Base-by-base conservation (phyloP, 352 stramenopile species). In the Halophytophthora polymorphica region DNA sequence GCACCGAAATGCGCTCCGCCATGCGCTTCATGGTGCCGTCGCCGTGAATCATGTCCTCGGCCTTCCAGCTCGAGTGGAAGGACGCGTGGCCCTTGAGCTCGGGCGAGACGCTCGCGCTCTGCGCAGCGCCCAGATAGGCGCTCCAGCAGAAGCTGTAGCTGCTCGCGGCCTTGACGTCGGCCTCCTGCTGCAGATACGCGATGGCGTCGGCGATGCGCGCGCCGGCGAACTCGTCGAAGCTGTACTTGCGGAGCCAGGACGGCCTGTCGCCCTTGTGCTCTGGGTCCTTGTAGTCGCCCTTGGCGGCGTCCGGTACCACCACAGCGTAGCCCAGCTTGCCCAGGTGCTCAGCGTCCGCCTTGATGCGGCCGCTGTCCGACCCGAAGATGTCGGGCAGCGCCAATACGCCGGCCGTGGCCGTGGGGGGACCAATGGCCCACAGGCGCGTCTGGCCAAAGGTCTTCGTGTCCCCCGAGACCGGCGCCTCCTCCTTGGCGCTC, bases 341-440 rank as follows among this genome's bases (percentile, higher is more conserved):
- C 13, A 86, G 54, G 2, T 37, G 42, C 40, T 80, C 69, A 13
- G 67, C 69, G 53, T 83, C 71, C n/a, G 66, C 50, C 53, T 84
- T 73, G 56, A 60, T 69, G 39, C 70, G 67, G 17, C 75, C 71
- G 43, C 75, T 86, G 53, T 80, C 68, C 14, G 66, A 43, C 19
- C 75, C 64, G 39, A 66, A 81, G 34, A 83, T 73, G 42, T 84
- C 70, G 1, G 71, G 72, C 15, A 86, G 46, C 25, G 69, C 46
- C 8, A 86, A 25, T 17, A 86, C 4, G 12, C 69, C 69, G 31
- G 64, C 57, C 25, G 51, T 69, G 40, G 64, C 40, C 1, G 49
- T 59, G 2, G 47, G 13, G 0, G 67, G 73, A 0, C 59, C 65
- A 1, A 64, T 53, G 39, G 69, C 64, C 49, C 75, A 82, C 21